Base-by-base conservation (phyloP, 352 stramenopile genomes). In the Pythium myriotylum region DNA sequence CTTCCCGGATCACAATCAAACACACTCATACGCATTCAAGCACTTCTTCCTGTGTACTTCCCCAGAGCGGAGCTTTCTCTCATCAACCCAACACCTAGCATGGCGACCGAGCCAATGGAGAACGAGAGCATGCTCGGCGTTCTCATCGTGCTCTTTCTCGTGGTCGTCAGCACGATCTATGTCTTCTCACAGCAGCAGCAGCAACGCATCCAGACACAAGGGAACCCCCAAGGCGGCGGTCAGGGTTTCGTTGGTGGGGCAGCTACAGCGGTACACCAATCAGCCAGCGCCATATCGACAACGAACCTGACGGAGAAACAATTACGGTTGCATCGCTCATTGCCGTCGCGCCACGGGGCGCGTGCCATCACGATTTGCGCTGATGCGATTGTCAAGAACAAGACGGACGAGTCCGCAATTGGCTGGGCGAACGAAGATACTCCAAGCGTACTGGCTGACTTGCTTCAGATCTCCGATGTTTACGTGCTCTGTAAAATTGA, bases 151-250 rank as follows among this genome's bases (percentile, higher is more conserved):
- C 65, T 92, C 33, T 74, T 92, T 27, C 75, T 89, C 10, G 70
- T 92, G 33, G 71, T 89, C 64, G 64, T 89, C 32, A 86, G 79
- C 61, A 89, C 83, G 0, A 84, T 83, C 45, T 92, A 92, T 68
- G 76, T 92, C 13, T 88, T 87, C 53, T 41, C 87, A 16, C 81
- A 90, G 67, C 57, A 63, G 43, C 62, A 57, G 14, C 81, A 90
- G 69, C 57, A 63, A 35, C 62, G 52, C 53, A 71, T 35, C 16
- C 54, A 40, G 65, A 47, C 42, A 37, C 58, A 29, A 45, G 29
- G 14, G 43, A 40, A 47, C 43, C 26, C 29, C 22, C 54, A 26
- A 12, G 55, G 54, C 37, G 23, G 40, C 17, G 23, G 3, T n/a
- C 23, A 26, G 6, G 57, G 47, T 5, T 53, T 63, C 7, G 26